Conservation (phyloP, 2,329 filamentous ascomycete species). For the Sclerotinia trifoliorum region DNA sequence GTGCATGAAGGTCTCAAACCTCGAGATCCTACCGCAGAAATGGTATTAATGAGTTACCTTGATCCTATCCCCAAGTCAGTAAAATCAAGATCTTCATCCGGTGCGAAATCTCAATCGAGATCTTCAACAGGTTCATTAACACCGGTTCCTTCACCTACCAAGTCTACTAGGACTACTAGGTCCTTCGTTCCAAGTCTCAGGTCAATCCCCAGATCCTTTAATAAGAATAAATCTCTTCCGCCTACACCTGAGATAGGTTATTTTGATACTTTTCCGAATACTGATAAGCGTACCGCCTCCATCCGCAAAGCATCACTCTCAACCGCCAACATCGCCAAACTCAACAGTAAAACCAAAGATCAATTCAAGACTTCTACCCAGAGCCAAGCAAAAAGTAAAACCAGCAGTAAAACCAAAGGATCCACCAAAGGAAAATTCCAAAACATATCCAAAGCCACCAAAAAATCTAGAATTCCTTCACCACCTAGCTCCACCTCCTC, state of each 20-base stretch:
- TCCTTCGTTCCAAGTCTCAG: not conserved
- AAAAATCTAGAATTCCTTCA: not conserved
- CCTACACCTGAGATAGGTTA: not conserved
- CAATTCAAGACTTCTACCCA: not conserved
- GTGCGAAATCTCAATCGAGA: not conserved
- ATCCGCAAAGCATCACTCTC: constrained; percentile 1
- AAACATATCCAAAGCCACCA: not conserved
- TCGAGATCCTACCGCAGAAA: constrained; percentile 4
- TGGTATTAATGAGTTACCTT: not conserved
- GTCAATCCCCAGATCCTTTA: not conserved
- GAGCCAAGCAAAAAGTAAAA: not conserved
- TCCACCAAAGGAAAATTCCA: not conserved
- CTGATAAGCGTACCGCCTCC: not conserved
- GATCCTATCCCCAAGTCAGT: not conserved
- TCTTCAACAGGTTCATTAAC: not conserved
- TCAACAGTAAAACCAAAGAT: not conserved
- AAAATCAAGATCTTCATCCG: not conserved
- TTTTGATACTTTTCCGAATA: not conserved
- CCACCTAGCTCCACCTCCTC: not conserved
- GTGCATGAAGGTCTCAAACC: not conserved
- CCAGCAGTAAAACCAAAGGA: not conserved
- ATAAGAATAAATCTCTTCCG: not conserved
- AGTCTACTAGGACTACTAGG: not conserved
- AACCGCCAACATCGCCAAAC: not conserved
- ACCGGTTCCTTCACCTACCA: not conserved